These are phyloP conservation scores for Globisporangium rhizosaccharum DNA, from an alignment of 352 stramenopile genomes.

Conservation along the genomic window DNA sequence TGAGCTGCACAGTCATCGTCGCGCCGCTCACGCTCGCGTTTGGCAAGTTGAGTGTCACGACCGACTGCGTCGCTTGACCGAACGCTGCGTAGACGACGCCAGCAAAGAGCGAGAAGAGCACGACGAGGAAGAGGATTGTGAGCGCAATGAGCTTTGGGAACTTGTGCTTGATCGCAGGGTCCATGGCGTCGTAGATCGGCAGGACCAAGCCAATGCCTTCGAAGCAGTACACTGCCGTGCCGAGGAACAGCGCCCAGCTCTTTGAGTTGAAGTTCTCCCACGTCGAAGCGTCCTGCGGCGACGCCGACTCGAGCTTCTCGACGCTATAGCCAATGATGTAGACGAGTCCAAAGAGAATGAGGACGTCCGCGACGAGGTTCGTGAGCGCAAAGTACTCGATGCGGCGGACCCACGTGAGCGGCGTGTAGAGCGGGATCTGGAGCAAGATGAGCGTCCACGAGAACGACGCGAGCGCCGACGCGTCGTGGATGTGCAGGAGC, in stretches of 20 bases:
- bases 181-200: conserved; percentile 65
- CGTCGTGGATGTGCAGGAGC: conserved; percentile 34
- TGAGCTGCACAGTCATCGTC: conserved; percentile 60
- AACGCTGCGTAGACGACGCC: conserved; percentile 53
- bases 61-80: conserved; percentile 41
- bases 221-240: conserved; percentile 65
- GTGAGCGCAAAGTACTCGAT: conserved; percentile 75
- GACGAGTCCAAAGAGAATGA: conserved; percentile 50
- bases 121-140: conserved; percentile 48
- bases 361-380: conserved; percentile 56
- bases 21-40: conserved; percentile 41
- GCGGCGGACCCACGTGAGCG: conserved; percentile 60
- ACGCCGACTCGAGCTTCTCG: conserved; percentile 28
- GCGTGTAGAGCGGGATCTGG: conserved; percentile 65
- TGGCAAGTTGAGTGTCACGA: conserved; percentile 56
- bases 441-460: conserved; percentile 53
- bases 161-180: conserved; percentile 47
- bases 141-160: conserved; percentile 47
- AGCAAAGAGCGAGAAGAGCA: conserved; percentile 48
- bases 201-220: conserved; percentile 70
- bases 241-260: conserved; percentile 56
- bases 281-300: conserved; percentile 15
- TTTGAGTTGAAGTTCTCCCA: conserved; percentile 66
- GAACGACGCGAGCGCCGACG: conserved; percentile 11
- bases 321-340: conserved; percentile 58